Evolutionary conservation across 2,329 filamentous ascomycete species (phyloP).

Genomic region (Fusarium acutatum): DNA sequence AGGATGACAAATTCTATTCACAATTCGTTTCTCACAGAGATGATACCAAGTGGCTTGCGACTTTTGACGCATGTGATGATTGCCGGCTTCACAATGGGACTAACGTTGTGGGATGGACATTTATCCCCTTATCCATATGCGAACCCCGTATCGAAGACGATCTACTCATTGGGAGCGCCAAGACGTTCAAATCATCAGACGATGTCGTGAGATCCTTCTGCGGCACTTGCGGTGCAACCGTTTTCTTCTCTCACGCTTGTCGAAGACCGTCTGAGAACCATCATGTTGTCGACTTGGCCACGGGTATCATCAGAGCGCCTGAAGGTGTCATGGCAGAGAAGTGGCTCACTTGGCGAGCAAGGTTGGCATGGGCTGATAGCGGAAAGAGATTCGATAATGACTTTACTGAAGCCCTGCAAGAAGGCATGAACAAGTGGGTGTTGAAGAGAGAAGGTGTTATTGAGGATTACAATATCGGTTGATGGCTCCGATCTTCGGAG

Average conservation of each 20-base stretch:
- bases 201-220: slow-evolving; percentile 56
- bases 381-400: slow-evolving; percentile 49
- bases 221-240: slow-evolving; percentile 55
- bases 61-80: slow-evolving; percentile 54
- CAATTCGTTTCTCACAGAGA: slow-evolving; percentile 50
- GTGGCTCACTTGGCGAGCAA: slow-evolving; percentile 58
- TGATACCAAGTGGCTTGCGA: slow-evolving; percentile 53
- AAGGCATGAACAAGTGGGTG: slow-evolving; percentile 52
- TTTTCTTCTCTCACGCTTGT: slow-evolving; percentile 47
- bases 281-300: slow-evolving; percentile 53
- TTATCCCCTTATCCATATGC: slow-evolving; percentile 49
- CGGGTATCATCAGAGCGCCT: slow-evolving; percentile 55
- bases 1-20: slow-evolving; percentile 43
- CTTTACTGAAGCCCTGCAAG: slow-evolving; percentile 47
- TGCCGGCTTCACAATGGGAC: slow-evolving; percentile 54
- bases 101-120: slow-evolving; percentile 54
- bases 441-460: slow-evolving; percentile 46
- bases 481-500: slow-evolving; percentile 30
- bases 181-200: slow-evolving; percentile 52
- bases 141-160: slow-evolving; percentile 49
- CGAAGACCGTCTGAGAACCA: slow-evolving; percentile 43
- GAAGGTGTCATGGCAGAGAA: slow-evolving; percentile 54
- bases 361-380: slow-evolving; percentile 45
- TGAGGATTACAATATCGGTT: slow-evolving; percentile 42
- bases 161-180: slow-evolving; percentile 54